Evolutionary conservation across 768 basidiomycete species (phyloP).

Genomic region (Lentinula boryana): DNA sequence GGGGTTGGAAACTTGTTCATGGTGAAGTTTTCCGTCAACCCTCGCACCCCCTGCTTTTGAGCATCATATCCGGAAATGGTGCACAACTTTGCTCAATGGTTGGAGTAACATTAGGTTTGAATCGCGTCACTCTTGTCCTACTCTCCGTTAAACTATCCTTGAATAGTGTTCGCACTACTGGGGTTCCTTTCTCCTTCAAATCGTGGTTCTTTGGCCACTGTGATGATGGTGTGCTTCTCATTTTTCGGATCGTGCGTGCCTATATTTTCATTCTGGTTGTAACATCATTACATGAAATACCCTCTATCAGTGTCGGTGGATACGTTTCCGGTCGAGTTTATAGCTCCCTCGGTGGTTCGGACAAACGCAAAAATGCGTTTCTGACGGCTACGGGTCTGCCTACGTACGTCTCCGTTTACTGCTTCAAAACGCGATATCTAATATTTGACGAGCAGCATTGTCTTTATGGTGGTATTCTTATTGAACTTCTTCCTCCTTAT

Average conservation of each 20-base stretch:
- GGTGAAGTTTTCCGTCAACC: conserved; percentile 94
- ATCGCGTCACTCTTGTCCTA: not conserved
- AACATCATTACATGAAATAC: not conserved
- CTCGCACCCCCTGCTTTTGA: conserved; percentile 65
- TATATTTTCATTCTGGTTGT: not conserved
- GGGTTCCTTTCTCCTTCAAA: conserved; percentile 96
- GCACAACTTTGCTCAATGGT: conserved; percentile 84
- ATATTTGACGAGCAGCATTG: conserved; percentile 39
- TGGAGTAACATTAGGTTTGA: conserved; percentile 72
- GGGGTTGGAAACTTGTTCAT: conserved; percentile 97
- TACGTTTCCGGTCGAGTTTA: conserved; percentile 85
- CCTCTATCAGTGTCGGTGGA: conserved; percentile 62
- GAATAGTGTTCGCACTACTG: conserved; percentile 78
- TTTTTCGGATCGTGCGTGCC: conserved; percentile 73
- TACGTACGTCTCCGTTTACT: conserved; percentile 44
- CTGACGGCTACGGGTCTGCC: conserved; percentile 86
- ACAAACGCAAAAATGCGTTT: conserved; percentile 79
- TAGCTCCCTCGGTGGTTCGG: conserved; percentile 68
- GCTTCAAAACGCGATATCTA: conserved; percentile 5
- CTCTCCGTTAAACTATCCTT: not conserved
- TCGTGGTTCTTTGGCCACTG: conserved; percentile 88
- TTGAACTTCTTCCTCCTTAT: conserved; percentile 85
- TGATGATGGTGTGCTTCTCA: conserved; percentile 93
- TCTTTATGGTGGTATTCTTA: conserved; percentile 84
- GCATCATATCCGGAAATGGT: conserved; percentile 89